Evolutionary conservation across 192 early-diverging fungal species (phyloP), one percentile per base, ranked within the genome.

Genomic region (Backusella mclennaniae): DNA sequence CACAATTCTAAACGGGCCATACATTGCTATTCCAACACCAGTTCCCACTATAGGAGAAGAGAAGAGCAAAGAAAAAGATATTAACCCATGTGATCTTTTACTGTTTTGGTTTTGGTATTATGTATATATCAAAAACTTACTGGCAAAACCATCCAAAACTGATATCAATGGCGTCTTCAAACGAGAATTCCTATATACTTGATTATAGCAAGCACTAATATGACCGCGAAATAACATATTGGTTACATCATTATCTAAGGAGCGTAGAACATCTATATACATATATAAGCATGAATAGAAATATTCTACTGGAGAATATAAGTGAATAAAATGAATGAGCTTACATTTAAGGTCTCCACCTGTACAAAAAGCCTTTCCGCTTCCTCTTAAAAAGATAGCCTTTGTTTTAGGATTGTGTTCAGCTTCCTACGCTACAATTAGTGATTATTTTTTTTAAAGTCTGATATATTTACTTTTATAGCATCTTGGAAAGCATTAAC

Each of bases 161-260:
- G 95, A 88, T 46, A 99, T 93, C 74, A 93, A 90, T 0, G 98
- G 98, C 67, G 94, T 99, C 53, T 90, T 80, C 26, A 93, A 79
- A 19, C 96, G 90, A 6, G 93, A 96, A 73, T 97, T 93, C 26
- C 94, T 81, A 83, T 99, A 95, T 85, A 98, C 94, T 68, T 98
- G 82, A 77, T 86, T 84, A 84, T 98, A 99, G 84, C 98, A 96
- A 72, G 92, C 53, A 59, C 11, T 59, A 21, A 59, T 1, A 23
- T 59, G 23, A 23, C 23, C 21, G 3, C 53, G n/a, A 12, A 59
- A 59, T 3, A 12, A 26, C 53, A 59, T 59, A 59, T 59, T 59
- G 23, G 53, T 59, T 59, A 23, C 53, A 26, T 59, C 53, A 12
- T 59, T 26, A 11, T 59, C 12, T 4, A 59, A 23, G 2, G 11